phyloP scores from a whole-genome alignment of 2,329 filamentous ascomycete species.

The Colletotrichum lupini region DNA sequence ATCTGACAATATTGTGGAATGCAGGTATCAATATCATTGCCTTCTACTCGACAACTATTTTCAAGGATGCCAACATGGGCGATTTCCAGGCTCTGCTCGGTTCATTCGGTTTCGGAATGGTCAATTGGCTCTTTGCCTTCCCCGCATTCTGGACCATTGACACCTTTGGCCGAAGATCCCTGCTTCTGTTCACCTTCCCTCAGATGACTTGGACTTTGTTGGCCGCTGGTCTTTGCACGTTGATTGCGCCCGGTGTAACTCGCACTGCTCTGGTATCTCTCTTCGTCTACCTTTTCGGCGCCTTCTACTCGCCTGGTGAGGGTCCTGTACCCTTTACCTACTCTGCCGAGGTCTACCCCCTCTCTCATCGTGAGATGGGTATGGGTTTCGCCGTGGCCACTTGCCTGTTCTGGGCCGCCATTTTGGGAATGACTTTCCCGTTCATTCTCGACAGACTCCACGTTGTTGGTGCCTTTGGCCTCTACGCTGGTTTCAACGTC shows the following conservation, averaged over 20 bases:
- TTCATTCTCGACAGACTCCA: conserved; percentile 59
- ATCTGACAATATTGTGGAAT: neutral
- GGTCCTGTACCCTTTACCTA: conserved; percentile 77
- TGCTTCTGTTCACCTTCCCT: conserved; percentile 69
- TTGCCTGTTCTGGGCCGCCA: conserved; percentile 69
- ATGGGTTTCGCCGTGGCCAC: conserved; percentile 78
- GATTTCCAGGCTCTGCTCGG: conserved; percentile 63
- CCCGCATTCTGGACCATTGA: conserved; percentile 65
- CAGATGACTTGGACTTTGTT: conserved; percentile 70
- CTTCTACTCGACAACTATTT: conserved; percentile 78
- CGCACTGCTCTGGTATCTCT: conserved; percentile 62
- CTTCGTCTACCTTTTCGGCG: conserved; percentile 43
- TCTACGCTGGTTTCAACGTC: conserved; percentile 67
- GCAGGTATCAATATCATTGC: conserved; percentile 76
- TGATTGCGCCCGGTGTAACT: conserved; percentile 48
- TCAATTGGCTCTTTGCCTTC: conserved; percentile 70
- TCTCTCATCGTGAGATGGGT: conserved; percentile 77
- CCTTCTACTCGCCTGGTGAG: conserved; percentile 56
- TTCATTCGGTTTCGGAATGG: conserved; percentile 61
- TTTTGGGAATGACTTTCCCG: conserved; percentile 73
- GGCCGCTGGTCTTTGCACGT: conserved; percentile 65
- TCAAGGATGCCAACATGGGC: conserved; percentile 65
- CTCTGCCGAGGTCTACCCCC: conserved; percentile 75
- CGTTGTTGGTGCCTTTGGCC: conserved; percentile 55
- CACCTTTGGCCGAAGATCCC: conserved; percentile 62